These are phyloP conservation scores for Podospora fimiseda DNA, from an alignment of 495 filamentous ascomycete species.

Conservation along the genomic window DNA sequence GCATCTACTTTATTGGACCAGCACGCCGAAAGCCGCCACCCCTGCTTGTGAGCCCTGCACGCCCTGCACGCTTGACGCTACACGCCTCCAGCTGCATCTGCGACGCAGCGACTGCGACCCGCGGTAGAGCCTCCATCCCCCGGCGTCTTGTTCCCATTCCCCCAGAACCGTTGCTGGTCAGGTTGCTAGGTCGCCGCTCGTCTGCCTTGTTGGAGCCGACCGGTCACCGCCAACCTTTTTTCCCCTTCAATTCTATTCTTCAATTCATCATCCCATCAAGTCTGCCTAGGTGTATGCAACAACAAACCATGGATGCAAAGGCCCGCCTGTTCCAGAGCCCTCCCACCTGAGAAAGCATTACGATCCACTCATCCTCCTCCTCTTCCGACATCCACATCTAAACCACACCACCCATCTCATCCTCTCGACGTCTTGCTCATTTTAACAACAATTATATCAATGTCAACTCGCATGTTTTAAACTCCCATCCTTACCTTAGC, in stretches of 20 bases:
- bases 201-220: constrained; percentile 18
- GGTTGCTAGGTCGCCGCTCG: not conserved
- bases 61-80: not conserved
- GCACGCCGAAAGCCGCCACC: not conserved
- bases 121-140: not conserved
- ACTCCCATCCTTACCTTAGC: constrained; percentile 8
- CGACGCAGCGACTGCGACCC: not conserved
- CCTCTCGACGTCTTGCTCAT: not conserved
- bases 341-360: constrained; percentile 8
- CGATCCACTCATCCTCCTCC: not conserved
- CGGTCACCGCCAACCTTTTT: constrained; percentile 28
- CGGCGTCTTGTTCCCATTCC: not conserved
- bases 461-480: not conserved
- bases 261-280: constrained; percentile 5
- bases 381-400: not conserved
- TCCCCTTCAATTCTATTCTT: not conserved
- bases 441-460: not conserved
- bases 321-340: constrained; percentile 14
- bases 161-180: not conserved
- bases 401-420: not conserved
- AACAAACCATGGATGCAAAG: constrained; percentile 24
- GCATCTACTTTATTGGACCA: not conserved
- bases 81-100: no score
- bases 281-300: constrained; percentile 4
- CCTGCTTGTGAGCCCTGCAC: not conserved